These are phyloP conservation scores for Taphrina confusa DNA, from an alignment of 1,139 yeast species.

Conservation along the genomic window DNA sequence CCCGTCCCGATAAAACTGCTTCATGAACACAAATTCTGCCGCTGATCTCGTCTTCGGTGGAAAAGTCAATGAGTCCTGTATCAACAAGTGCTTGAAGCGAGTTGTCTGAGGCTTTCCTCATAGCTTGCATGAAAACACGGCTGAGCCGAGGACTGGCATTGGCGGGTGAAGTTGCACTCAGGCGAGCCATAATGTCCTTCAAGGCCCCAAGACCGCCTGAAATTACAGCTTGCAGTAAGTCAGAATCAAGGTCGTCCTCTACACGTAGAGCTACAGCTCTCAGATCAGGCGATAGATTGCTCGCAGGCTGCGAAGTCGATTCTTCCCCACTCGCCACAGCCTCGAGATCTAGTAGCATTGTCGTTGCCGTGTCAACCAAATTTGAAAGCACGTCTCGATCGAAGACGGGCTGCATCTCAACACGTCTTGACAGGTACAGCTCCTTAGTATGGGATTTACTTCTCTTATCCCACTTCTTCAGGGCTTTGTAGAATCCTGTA, in stretches of 20 bases:
- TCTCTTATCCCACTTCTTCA: conserved; percentile 96
- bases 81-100: conserved; percentile 12
- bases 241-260: conserved; percentile 27
- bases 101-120: conserved; percentile 8
- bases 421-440: conserved; percentile 84
- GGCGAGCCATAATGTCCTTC: conserved; percentile 33
- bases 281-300: conserved; percentile 11
- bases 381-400: conserved; percentile 84
- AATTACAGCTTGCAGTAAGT: conserved; percentile 41
- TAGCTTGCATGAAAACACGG: conserved; percentile 30
- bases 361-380: conserved; percentile 78
- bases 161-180: conserved; percentile 40
- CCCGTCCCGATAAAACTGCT: conserved; percentile 22
- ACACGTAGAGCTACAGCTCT: conserved; percentile 13
- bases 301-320: not conserved
- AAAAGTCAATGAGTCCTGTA: conserved; percentile 18
- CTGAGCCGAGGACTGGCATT: conserved; percentile 46
- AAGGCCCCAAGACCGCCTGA: conserved; percentile 35
- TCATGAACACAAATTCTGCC: conserved; percentile 32
- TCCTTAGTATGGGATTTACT: conserved; percentile 94
- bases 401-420: conserved; percentile 93
- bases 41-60: conserved; percentile 27
- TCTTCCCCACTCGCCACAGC: conserved; percentile 50
- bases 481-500: conserved; percentile 90
- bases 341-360: conserved; percentile 77